Percentiles rank a stretch among this genome's conserved stretches.
phyloP scores from a whole-genome alignment of 306 rosid species.

The Rosa lucieae region DNA sequence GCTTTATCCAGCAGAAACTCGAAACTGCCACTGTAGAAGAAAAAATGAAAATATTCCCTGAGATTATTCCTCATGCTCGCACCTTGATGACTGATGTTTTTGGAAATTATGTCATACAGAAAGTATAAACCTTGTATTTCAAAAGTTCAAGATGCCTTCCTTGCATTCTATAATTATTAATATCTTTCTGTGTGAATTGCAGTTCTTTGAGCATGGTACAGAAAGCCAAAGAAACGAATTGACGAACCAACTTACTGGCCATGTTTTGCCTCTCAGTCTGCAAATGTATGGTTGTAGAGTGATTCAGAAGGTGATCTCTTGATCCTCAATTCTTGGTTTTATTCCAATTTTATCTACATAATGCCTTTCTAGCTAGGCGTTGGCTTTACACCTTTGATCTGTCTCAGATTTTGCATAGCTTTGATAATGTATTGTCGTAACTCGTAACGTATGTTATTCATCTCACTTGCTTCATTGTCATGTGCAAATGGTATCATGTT shows the following conservation, averaged over 20 bases:
- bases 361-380: slow-evolving; percentile 8
- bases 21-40: slow-evolving; percentile 82
- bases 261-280: slow-evolving; percentile 92
- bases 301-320: slow-evolving; percentile 82
- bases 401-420: neutral
- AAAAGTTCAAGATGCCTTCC: slow-evolving; percentile 21
- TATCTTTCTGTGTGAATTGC: slow-evolving; percentile 37
- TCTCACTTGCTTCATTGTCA: neutral
- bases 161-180: slow-evolving; percentile 18
- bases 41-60: slow-evolving; percentile 77
- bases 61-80: slow-evolving; percentile 85
- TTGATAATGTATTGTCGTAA: neutral
- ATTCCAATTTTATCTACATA: slow-evolving; percentile 10
- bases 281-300: slow-evolving; percentile 99
- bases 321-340: slow-evolving; percentile 18
- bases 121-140: slow-evolving; percentile 48
- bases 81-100: slow-evolving; percentile 94
- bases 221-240: slow-evolving; percentile 79
- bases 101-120: slow-evolving; percentile 97
- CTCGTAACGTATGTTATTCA: neutral
- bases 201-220: slow-evolving; percentile 96
- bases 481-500: neutral
- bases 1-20: slow-evolving; percentile 95
- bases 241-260: slow-evolving; percentile 75
- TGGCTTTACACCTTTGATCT: neutral